phyloP scores from a whole-genome alignment of 441 rosid species.

The Euphorbia celastroides region DNA sequence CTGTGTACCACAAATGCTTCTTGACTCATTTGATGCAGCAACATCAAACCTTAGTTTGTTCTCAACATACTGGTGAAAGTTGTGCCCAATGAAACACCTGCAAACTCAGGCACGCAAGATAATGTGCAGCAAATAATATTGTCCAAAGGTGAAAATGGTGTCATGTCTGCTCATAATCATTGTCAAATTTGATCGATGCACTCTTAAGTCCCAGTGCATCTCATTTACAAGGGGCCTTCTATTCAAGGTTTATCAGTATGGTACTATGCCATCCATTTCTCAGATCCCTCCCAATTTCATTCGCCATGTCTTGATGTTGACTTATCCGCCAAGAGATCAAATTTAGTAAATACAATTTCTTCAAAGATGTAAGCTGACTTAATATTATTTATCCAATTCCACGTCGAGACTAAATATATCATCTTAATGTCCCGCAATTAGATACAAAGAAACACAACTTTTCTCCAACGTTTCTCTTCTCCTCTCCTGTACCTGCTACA shows the following conservation, averaged over 20 bases:
- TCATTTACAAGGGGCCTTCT: neutral
- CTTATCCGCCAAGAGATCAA: too few relatives aligned
- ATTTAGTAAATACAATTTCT: neutral
- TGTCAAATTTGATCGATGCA: too few relatives aligned
- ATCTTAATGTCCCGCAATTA: neutral
- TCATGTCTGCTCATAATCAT: too few relatives aligned
- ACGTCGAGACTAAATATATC: neutral
- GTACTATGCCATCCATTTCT: neutral
- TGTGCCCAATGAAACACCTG: neutral
- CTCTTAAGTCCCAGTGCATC: too few relatives aligned
- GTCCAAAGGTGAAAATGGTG: too few relatives aligned
- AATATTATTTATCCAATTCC: neutral
- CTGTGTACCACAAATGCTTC: neutral
- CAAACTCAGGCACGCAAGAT: neutral
- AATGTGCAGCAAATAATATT: neutral
- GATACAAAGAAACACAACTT: neutral
- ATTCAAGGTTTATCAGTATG: neutral
- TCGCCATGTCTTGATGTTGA: neutral
- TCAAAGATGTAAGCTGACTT: neutral
- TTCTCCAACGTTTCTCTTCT: neutral
- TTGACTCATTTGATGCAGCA: conserved; percentile 6
- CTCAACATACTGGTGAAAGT: neutral
- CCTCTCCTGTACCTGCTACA: neutral
- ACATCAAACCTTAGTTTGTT: neutral
- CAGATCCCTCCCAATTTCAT: neutral